A percentile compares a stretch with the other conserved stretches of the same genome.
phyloP scores from a whole-genome alignment of 2,329 filamentous ascomycete genomes.

The Pseudogymnoascus pannorum region DNA sequence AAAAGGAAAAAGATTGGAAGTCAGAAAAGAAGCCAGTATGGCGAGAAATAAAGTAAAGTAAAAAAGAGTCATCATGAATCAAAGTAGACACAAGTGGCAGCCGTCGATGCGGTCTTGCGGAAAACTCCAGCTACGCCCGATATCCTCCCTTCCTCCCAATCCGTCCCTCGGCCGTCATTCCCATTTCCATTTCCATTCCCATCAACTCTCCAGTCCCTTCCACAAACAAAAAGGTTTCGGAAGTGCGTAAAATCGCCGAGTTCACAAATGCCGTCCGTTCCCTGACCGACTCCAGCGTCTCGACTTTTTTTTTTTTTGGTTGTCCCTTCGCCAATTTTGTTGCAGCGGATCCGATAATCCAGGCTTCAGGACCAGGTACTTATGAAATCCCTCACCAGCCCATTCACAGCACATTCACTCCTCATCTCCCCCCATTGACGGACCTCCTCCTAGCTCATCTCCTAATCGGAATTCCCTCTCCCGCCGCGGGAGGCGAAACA shows the following conservation, averaged over 20 bases:
- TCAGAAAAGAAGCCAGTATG: background rate
- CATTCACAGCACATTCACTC: background rate
- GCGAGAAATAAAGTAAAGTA: background rate
- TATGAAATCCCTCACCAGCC: background rate
- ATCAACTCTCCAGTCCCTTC: background rate
- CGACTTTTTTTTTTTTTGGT: background rate
- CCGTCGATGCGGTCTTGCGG: background rate
- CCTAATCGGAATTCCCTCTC: conserved; percentile 56
- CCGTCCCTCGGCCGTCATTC: background rate
- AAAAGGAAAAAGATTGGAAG: background rate
- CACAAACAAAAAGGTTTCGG: background rate
- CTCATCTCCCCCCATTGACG: background rate
- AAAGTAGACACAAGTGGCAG: background rate
- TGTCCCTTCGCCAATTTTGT: background rate
- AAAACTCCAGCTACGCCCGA: conserved; percentile 4
- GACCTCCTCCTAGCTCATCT: background rate
- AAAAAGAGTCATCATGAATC: background rate
- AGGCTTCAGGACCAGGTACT: background rate
- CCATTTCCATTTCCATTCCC: background rate
- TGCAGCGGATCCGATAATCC: background rate
- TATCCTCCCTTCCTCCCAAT: background rate
- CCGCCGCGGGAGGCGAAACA: conserved; percentile 27
- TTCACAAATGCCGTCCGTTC: background rate
- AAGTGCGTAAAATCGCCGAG: background rate
- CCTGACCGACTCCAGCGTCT: background rate